Evolutionary conservation across 2,329 filamentous ascomycete species (phyloP).

Genomic region (Cryphonectria carpinicola): DNA sequence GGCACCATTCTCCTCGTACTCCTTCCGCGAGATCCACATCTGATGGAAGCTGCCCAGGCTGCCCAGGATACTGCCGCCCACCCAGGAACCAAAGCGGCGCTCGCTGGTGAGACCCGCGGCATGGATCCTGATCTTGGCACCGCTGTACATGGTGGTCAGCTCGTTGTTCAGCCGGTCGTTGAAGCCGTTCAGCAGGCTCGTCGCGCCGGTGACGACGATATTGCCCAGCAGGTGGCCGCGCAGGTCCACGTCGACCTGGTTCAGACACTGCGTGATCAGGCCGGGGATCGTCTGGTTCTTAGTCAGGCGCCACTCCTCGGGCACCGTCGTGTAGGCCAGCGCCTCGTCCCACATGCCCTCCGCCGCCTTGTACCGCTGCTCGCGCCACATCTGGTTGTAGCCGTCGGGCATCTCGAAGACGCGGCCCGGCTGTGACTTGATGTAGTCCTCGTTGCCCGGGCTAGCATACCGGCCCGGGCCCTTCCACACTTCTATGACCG

Average conservation of each 20-base stretch:
- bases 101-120: conserved; percentile 86
- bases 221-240: conserved; percentile 82
- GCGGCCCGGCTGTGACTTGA: conserved; percentile 73
- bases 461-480: conserved; percentile 70
- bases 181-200: conserved; percentile 86
- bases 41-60: conserved; percentile 98
- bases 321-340: conserved; percentile 60
- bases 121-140: conserved; percentile 84
- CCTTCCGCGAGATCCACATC: conserved; percentile 98
- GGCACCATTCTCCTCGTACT: conserved; percentile 93
- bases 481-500: conserved; percentile 90
- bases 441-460: conserved; percentile 76
- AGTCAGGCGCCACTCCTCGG: conserved; percentile 52
- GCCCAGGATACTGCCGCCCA: conserved; percentile 92
- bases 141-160: conserved; percentile 79
- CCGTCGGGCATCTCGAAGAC: conserved; percentile 98
- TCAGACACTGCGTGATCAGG: conserved; percentile 77
- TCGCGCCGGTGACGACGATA: conserved; percentile 89
- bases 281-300: conserved; percentile 82
- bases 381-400: conserved; percentile 91
- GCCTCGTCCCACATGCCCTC: conserved; percentile 92
- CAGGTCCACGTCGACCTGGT: conserved; percentile 85
- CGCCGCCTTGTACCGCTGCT: conserved; percentile 81
- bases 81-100: conserved; percentile 91
- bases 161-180: conserved; percentile 89